A percentile compares a stretch with the other conserved stretches of the same genome.
Evolutionary conservation across 768 basidiomycete genomes (phyloP).

Genomic region (Termitomyces sp.): DNA sequence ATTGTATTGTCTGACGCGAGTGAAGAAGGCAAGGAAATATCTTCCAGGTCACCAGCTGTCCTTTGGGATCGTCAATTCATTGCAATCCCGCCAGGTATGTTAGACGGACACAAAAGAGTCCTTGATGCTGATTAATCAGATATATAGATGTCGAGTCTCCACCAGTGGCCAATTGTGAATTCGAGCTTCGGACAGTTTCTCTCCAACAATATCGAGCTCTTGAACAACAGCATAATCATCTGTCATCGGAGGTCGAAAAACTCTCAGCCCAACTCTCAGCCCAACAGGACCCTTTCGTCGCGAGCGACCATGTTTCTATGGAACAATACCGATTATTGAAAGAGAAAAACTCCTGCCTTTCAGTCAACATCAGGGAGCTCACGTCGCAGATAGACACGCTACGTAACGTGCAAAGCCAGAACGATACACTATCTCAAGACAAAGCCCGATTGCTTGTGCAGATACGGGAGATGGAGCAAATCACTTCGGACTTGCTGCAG

Average conservation of each 20-base stretch:
- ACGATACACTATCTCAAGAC: constrained; percentile 23
- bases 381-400: constrained; percentile 10
- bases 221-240: constrained; percentile 4
- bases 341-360: constrained; percentile 4
- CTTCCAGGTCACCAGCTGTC: neutral
- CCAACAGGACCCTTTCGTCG: constrained; percentile 20
- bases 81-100: neutral
- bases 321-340: constrained; percentile 4
- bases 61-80: neutral
- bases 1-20: neutral
- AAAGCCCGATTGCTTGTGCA: constrained; percentile 21
- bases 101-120: neutral
- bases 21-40: neutral
- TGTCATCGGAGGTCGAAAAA: constrained; percentile 6
- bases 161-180: neutral
- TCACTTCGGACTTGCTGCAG: constrained; percentile 24
- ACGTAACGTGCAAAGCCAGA: constrained; percentile 12
- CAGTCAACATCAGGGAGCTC: constrained; percentile 7
- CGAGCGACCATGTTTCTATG: constrained; percentile 12
- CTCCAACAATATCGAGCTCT: neutral
- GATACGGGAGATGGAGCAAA: constrained; percentile 23
- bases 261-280: constrained; percentile 9
- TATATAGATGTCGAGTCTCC: neutral
- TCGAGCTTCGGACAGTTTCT: neutral
- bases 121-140: neutral